Conservation (phyloP, 2,329 filamentous ascomycete genomes). For the Harringtonia lauricola region DNA sequence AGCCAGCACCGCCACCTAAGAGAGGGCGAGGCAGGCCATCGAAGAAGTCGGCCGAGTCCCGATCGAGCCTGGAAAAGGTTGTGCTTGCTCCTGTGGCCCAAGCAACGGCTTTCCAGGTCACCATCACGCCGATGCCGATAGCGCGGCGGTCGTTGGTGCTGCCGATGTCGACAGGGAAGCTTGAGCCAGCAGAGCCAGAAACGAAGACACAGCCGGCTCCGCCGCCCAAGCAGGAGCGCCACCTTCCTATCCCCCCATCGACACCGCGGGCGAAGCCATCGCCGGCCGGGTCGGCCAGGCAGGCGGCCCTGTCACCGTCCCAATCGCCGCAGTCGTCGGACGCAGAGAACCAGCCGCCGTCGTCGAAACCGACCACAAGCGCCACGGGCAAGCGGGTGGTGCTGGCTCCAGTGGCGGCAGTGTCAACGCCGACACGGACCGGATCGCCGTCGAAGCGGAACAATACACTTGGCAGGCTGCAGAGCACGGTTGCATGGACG, state of each 20-base stretch:
- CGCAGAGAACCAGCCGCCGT: conserved; percentile 69
- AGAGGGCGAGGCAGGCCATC: conserved; percentile 20
- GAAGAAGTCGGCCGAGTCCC: conserved; percentile 16
- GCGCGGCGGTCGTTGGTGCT: not conserved
- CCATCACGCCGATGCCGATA: not conserved
- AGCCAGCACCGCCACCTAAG: conserved; percentile 13
- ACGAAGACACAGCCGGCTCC: not conserved
- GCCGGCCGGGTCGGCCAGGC: conserved; percentile 37
- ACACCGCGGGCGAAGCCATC: conserved; percentile 31
- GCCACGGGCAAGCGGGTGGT: conserved; percentile 33
- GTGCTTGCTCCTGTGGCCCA: not conserved
- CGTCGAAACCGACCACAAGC: conserved; percentile 44
- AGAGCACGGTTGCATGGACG: conserved; percentile 56
- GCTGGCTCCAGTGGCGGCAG: conserved; percentile 23
- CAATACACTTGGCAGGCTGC: conserved; percentile 42
- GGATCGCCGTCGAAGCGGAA: conserved; percentile 49
- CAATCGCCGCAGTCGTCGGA: conserved; percentile 67
- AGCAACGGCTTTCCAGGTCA: not conserved
- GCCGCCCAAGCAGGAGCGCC: conserved; percentile 1
- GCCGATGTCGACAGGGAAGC: not conserved
- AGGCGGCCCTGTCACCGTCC: conserved; percentile 48
- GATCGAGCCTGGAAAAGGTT: not conserved
- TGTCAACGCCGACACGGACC: conserved; percentile 33
- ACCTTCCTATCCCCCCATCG: conserved; percentile 17
- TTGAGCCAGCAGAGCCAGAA: conserved; percentile 2